Conservation (phyloP, 495 filamentous ascomycete genomes). For the Parachaetomium inaequale region DNA sequence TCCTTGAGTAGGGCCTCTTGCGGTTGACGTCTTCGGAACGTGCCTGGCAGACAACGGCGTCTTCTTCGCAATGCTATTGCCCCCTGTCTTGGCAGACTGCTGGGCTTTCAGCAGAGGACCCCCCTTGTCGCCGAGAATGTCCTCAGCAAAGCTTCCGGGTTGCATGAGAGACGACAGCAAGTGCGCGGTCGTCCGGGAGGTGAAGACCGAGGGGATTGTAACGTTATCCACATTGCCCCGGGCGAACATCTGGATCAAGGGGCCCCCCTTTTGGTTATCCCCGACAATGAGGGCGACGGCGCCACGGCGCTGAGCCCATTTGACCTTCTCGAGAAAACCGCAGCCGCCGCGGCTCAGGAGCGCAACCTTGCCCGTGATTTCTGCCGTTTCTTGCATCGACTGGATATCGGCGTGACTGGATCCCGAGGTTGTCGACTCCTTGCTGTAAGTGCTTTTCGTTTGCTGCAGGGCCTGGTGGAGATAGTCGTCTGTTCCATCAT, state of each 20-base stretch:
- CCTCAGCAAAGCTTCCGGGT: constrained; percentile 57
- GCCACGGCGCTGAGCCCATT: constrained; percentile 90
- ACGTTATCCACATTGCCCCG: constrained; percentile 91
- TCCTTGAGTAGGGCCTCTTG: constrained; percentile 14
- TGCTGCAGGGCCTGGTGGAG: constrained; percentile 63
- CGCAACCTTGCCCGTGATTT: constrained; percentile 90
- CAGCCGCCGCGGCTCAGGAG: constrained; percentile 88
- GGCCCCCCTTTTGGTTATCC: constrained; percentile 80
- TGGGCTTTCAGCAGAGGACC: constrained; percentile 47
- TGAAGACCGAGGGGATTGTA: constrained; percentile 90
- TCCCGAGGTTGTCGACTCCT: constrained; percentile 37
- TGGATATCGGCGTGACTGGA: constrained; percentile 84
- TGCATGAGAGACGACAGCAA: constrained; percentile 86
- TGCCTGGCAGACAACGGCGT: constrained; percentile 19
- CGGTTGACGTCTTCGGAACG: constrained; percentile 3
- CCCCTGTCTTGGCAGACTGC: constrained; percentile 42
- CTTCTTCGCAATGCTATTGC: constrained; percentile 38
- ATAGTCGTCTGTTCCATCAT: constrained; percentile 91
- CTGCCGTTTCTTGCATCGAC: constrained; percentile 87
- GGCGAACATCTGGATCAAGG: constrained; percentile 96
- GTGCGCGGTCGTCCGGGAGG: constrained; percentile 90
- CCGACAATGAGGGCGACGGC: constrained; percentile 89
- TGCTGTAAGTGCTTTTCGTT: constrained; percentile 31
- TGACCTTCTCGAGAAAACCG: constrained; percentile 94
- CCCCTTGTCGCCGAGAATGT: constrained; percentile 52